Percentiles rank a stretch among this genome's conserved stretches.
Conservation (phyloP, 2,329 filamentous ascomycete species). For the Fusarium phyllophilum region DNA sequence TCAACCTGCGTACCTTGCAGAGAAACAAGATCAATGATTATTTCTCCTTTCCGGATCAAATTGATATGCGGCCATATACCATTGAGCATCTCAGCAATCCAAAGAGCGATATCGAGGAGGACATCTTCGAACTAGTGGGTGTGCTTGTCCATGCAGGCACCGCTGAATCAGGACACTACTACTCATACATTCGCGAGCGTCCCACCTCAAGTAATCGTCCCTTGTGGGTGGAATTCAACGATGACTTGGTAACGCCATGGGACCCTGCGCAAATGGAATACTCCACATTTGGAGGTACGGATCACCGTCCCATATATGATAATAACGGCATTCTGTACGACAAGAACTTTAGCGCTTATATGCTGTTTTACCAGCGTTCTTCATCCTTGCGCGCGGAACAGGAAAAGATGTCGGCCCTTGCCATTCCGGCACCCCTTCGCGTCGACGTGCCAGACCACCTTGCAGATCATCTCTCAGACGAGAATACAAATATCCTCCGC, state of each 20-base stretch:
- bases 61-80: conserved; percentile 91
- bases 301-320: conserved; percentile 62
- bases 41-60: conserved; percentile 84
- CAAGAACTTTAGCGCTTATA: conserved; percentile 90
- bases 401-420: conserved; percentile 52
- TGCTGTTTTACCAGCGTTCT: conserved; percentile 94
- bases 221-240: conserved; percentile 93
- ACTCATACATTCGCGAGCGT: conserved; percentile 90
- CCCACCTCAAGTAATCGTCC: conserved; percentile 61
- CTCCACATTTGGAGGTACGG: conserved; percentile 81
- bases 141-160: conserved; percentile 93
- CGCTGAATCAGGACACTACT: conserved; percentile 95
- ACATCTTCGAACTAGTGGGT: conserved; percentile 93
- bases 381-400: conserved; percentile 69
- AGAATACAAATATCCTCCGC: conserved; percentile 79
- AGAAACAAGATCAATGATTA: conserved; percentile 95
- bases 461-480: conserved; percentile 70
- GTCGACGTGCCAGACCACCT: conserved; percentile 58
- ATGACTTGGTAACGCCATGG: conserved; percentile 82
- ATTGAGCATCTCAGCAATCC: conserved; percentile 81
- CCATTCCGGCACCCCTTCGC: conserved; percentile 50
- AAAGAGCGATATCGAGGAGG: conserved; percentile 65
- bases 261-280: conserved; percentile 77
- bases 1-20: conserved; percentile 79
- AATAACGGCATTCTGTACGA: conserved; percentile 61